Percentiles rank a stretch among this genome's conserved stretches.
These are phyloP conservation scores for Raddia distichophylla DNA, from an alignment of 176 grass and related monocot genomes.

Conservation along the genomic window DNA sequence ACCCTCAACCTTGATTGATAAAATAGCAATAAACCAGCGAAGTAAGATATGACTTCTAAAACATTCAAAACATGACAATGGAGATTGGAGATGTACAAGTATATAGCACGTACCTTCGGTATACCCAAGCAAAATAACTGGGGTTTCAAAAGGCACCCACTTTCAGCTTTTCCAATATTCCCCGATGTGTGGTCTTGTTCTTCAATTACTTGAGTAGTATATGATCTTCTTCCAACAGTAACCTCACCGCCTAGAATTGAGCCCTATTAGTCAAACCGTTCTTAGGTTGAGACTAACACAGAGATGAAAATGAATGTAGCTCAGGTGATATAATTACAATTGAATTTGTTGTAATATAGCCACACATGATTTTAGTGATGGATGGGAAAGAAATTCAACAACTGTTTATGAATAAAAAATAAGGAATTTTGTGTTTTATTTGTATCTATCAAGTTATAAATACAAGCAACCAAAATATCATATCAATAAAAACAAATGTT, in stretches of 20 bases:
- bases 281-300: conserved; percentile 72
- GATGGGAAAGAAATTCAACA: conserved; percentile 3
- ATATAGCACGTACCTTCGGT: conserved; percentile 63
- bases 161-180: conserved; percentile 46
- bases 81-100: background rate
- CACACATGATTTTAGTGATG: background rate
- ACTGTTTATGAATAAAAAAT: background rate
- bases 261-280: conserved; percentile 98
- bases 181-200: conserved; percentile 51
- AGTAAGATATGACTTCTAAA: conserved; percentile 13
- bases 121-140: conserved; percentile 75
- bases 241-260: conserved; percentile 99
- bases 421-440: background rate
- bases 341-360: background rate
- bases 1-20: conserved; percentile 70
- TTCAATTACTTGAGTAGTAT: conserved; percentile 70
- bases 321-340: conserved; percentile 29
- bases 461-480: background rate
- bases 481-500: background rate
- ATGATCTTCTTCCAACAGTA: conserved; percentile 69
- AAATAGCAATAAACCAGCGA: conserved; percentile 23
- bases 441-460: no score
- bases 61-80: conserved; percentile 2
- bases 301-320: conserved; percentile 16
- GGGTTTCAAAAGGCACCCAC: conserved; percentile 66